Conservation (phyloP, 1,284 basidiomycete species). For the Schizopora paradoxa region DNA sequence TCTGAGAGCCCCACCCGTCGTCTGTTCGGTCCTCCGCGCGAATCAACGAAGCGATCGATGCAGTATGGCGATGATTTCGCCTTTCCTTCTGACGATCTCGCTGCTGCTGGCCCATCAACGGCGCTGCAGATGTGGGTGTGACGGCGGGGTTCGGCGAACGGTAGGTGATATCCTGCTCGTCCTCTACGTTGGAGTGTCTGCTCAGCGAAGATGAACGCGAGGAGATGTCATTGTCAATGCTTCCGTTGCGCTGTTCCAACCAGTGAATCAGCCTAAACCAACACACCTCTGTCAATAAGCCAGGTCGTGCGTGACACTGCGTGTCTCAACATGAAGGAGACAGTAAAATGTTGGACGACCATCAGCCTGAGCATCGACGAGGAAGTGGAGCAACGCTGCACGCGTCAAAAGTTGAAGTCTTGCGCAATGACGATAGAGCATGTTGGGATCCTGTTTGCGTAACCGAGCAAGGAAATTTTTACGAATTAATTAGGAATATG, state of each 20-base stretch:
- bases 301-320: no score
- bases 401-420: no score
- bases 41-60: slow-evolving; percentile 76
- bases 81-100: slow-evolving; percentile 20
- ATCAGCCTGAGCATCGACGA: no score
- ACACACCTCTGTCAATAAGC: no score
- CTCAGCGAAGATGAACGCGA: slow-evolving; percentile 52
- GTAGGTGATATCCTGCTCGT: slow-evolving; percentile 64
- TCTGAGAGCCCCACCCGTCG: slow-evolving; percentile 79
- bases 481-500: no score
- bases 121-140: slow-evolving; percentile 32
- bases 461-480: no score
- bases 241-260: slow-evolving; percentile 23
- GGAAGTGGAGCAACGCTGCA: no score
- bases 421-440: no score
- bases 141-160: slow-evolving; percentile 49
- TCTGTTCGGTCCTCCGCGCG: slow-evolving; percentile 66
- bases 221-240: slow-evolving; percentile 18
- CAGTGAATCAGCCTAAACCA: no score
- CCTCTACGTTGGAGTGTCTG: slow-evolving; percentile 45
- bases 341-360: no score
- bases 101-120: slow-evolving; percentile 26
- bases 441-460: no score
- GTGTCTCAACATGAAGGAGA: no score
- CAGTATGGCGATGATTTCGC: slow-evolving; percentile 64